Evolutionary conservation across 441 rosid species (phyloP).

Genomic region (Brassica hybrid): DNA sequence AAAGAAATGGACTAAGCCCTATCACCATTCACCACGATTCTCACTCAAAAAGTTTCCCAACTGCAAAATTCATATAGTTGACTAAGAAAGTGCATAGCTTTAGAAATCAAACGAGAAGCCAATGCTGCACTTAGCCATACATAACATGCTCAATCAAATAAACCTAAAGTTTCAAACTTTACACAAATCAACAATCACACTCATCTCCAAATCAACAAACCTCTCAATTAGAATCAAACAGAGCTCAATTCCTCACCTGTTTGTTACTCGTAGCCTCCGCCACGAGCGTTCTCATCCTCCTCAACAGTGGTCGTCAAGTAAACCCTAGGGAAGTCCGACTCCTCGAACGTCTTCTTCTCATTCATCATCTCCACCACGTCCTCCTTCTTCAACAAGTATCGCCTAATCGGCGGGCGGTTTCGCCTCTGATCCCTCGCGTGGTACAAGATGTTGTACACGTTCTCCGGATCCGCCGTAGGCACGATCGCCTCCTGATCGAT

Average conservation of each 20-base stretch:
- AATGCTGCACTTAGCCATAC: not conserved
- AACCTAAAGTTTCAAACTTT: not conserved
- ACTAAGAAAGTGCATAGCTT: slow-evolving; percentile 6
- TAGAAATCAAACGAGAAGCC: slow-evolving; percentile 5
- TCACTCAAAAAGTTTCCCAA: not conserved
- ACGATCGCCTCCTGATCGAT: slow-evolving; percentile 55
- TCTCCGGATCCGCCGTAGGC: slow-evolving; percentile 80
- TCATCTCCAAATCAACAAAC: not conserved
- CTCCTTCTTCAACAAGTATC: slow-evolving; percentile 67
- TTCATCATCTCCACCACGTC: slow-evolving; percentile 77
- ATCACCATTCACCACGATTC: not conserved
- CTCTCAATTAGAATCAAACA: too few relatives aligned
- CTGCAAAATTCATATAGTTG: not conserved
- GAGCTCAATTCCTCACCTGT: slow-evolving; percentile 37
- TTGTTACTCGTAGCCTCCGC: slow-evolving; percentile 85
- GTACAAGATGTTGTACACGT: slow-evolving; percentile 86
- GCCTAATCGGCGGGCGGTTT: slow-evolving; percentile 77
- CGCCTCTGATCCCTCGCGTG: slow-evolving; percentile 82
- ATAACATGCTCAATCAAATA: slow-evolving; percentile 4
- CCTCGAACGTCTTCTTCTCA: slow-evolving; percentile 71
- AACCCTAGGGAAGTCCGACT: slow-evolving; percentile 71
- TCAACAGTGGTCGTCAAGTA: slow-evolving; percentile 66
- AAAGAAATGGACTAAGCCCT: slow-evolving; percentile 4
- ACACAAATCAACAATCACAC: not conserved
- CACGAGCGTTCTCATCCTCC: slow-evolving; percentile 67